Percentiles rank a stretch among this genome's conserved stretches.
phyloP scores from a whole-genome alignment of 768 basidiomycete species.

The Hygrocybe punicea region DNA sequence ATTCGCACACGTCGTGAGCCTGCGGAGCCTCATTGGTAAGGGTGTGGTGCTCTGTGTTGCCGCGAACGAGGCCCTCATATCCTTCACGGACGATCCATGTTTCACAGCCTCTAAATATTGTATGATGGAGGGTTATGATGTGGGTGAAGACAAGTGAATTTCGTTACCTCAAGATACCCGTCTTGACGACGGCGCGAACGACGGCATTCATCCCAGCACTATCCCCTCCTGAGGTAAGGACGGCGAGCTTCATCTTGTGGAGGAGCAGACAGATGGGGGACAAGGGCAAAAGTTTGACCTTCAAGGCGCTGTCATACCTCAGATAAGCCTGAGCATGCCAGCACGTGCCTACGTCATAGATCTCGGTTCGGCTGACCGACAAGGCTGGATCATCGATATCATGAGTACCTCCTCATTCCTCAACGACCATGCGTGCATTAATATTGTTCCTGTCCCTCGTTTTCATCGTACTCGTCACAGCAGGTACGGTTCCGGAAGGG shows the following conservation, averaged over 20 bases:
- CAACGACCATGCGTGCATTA: neutral
- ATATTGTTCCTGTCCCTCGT: neutral
- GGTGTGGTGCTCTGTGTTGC: constrained; percentile 51
- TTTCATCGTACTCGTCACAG: neutral
- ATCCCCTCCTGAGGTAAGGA: constrained; percentile 95
- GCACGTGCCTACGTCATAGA: no score
- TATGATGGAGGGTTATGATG: neutral
- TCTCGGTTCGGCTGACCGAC: no score
- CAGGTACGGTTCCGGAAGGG: constrained; percentile 7
- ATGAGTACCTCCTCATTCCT: neutral
- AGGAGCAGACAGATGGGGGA: constrained; percentile 1
- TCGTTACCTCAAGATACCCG: constrained; percentile 80
- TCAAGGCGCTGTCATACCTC: no score
- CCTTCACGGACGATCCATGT: constrained; percentile 96
- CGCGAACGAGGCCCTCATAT: constrained; percentile 95
- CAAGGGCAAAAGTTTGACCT: no score
- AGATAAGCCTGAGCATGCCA: no score
- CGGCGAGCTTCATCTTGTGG: constrained; percentile 78
- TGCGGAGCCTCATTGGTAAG: constrained; percentile 25
- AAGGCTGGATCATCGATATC: no score
- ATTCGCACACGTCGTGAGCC: constrained; percentile 18
- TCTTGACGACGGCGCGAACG: constrained; percentile 90
- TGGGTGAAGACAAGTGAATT: neutral
- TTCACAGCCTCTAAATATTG: constrained; percentile 78
- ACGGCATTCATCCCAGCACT: constrained; percentile 97